phyloP scores from a whole-genome alignment of 257 asterid species.

The Handroanthus guayacan region DNA sequence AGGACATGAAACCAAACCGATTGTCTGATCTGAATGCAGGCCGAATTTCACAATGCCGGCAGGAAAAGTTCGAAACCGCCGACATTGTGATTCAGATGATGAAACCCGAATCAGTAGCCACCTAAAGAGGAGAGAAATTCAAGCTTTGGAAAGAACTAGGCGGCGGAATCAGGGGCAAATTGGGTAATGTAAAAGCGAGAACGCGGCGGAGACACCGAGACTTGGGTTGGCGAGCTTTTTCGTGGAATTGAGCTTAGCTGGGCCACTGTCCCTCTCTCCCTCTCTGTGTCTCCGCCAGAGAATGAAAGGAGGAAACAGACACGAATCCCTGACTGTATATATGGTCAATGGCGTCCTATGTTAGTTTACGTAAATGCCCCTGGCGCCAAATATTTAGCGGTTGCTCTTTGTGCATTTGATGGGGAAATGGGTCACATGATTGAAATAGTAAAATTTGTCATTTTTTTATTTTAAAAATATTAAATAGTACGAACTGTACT shows the following conservation, averaged over 20 bases:
- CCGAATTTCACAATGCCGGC: constrained; percentile 55
- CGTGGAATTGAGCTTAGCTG: constrained; percentile 33
- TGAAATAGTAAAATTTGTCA: not conserved
- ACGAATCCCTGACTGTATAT: not conserved
- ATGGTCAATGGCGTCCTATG: not conserved
- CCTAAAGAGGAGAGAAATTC: not conserved
- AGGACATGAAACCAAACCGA: constrained; percentile 31
- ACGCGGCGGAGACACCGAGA: constrained; percentile 52
- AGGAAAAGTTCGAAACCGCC: constrained; percentile 48
- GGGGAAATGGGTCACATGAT: not conserved
- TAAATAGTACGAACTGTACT: too few species aligned
- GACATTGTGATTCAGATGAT: constrained; percentile 47
- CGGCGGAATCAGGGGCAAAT: constrained; percentile 32
- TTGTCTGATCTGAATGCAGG: constrained; percentile 47
- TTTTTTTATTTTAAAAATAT: too few species aligned
- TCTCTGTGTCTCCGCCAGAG: constrained; percentile 45
- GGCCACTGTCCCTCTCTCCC: not conserved
- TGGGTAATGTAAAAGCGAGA: constrained; percentile 2
- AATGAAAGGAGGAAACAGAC: constrained; percentile 15
- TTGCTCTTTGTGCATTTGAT: not conserved
- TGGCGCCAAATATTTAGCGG: not conserved
- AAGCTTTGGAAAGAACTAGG: constrained; percentile 11
- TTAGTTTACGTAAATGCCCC: constrained; percentile 39
- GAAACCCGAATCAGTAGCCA: constrained; percentile 16
- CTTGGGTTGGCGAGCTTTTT: constrained; percentile 17